These are phyloP conservation scores for Silene noctiflora DNA, from an alignment of 179 eudicot genomes.

Conservation along the genomic window DNA sequence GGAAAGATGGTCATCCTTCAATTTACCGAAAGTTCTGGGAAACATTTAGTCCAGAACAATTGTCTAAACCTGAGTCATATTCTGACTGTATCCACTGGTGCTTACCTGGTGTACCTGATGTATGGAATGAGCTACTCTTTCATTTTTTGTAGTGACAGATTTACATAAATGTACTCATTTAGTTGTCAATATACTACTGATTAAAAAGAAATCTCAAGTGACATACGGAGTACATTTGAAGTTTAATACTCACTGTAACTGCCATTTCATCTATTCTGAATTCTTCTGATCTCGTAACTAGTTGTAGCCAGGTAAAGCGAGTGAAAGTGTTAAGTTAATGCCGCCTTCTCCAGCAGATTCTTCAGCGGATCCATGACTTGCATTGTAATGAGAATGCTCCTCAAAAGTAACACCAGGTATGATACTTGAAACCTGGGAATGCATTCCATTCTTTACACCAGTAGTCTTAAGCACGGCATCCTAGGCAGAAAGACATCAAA, in stretches of 20 bases:
- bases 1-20: constrained; percentile 90
- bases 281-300: constrained; percentile 1
- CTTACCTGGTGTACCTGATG: constrained; percentile 85
- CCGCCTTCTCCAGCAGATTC: constrained; percentile 15
- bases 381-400: not conserved
- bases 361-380: constrained; percentile 16
- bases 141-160: constrained; percentile 21
- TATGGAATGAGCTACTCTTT: constrained; percentile 77
- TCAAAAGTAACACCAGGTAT: constrained; percentile 12
- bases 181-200: not conserved
- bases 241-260: not conserved
- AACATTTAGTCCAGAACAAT: constrained; percentile 51
- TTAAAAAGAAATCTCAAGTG: not conserved
- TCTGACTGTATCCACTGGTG: constrained; percentile 98
- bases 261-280: not conserved
- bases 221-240: too few species aligned
- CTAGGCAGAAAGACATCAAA: constrained; percentile 1
- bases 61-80: constrained; percentile 66
- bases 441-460: not conserved
- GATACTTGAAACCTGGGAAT: constrained; percentile 12
- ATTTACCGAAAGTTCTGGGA: constrained; percentile 93
- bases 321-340: constrained; percentile 28
- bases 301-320: constrained; percentile 24
- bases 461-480: constrained; percentile 10
- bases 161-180: constrained; percentile 4